Evolutionary conservation across 179 eudicot species (phyloP).

Genomic region (Amaranthus tricolor): DNA sequence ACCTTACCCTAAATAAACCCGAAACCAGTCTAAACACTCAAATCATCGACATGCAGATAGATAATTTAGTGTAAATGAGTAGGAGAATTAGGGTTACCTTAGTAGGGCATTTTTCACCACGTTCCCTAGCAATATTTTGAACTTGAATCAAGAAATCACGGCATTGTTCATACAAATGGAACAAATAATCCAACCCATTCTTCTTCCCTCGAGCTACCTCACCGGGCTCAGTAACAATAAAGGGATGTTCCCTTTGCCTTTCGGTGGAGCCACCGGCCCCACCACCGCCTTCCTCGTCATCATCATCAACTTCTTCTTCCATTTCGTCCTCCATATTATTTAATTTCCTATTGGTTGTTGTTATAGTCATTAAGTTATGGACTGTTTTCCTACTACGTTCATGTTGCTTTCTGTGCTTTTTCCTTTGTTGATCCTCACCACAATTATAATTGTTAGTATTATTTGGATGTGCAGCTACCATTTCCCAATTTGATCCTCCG

Average conservation of each 20-base stretch:
- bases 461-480: conserved; percentile 27
- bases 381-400: conserved; percentile 24
- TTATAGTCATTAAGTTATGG: conserved; percentile 11
- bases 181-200: conserved; percentile 94
- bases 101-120: conserved; percentile 97
- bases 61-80: too few species aligned
- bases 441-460: conserved; percentile 1
- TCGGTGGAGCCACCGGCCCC: conserved; percentile 39
- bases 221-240: conserved; percentile 97
- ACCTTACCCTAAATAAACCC: too few species aligned
- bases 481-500: conserved; percentile 69
- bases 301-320: conserved; percentile 42
- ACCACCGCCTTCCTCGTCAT: conserved; percentile 21
- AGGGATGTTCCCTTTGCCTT: conserved; percentile 94
- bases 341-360: conserved; percentile 6
- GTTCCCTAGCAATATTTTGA: conserved; percentile 82
- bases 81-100: conserved; percentile 45
- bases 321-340: background rate
- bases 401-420: conserved; percentile 32
- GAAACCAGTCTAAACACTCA: too few species aligned
- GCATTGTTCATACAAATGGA: conserved; percentile 91
- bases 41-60: too few species aligned
- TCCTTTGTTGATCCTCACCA: conserved; percentile 26
- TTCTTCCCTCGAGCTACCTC: conserved; percentile 98
- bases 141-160: conserved; percentile 88